Percentiles rank a stretch among this genome's conserved stretches.
These are phyloP conservation scores for Emericellopsis atlantica DNA, from an alignment of 2,329 filamentous ascomycete species.

Conservation along the genomic window DNA sequence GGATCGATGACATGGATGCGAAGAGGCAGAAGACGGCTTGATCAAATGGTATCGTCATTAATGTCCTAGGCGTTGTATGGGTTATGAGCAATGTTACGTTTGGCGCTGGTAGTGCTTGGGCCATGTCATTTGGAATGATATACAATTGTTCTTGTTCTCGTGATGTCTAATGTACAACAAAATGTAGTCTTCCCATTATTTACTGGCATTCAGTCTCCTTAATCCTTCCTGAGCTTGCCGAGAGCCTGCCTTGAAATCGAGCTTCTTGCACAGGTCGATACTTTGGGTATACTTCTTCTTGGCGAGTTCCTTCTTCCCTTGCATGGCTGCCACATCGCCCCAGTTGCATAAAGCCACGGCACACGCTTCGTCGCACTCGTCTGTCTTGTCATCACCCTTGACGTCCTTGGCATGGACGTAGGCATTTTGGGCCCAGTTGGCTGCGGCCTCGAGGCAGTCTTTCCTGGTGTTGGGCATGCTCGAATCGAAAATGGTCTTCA, in stretches of 20 bases:
- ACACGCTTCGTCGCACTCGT: slow-evolving; percentile 76
- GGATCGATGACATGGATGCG: slow-evolving; percentile 21
- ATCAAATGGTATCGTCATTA: neutral
- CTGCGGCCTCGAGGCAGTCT: slow-evolving; percentile 55
- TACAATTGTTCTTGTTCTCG: neutral
- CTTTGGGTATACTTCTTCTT: slow-evolving; percentile 57
- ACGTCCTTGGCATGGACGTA: slow-evolving; percentile 55
- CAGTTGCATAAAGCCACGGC: slow-evolving; percentile 78
- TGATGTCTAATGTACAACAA: neutral
- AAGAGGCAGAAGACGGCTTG: slow-evolving; percentile 38
- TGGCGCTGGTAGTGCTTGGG: too few species aligned
- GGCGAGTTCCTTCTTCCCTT: slow-evolving; percentile 53
- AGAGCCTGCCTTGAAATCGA: slow-evolving; percentile 39
- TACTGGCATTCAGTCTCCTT: slow-evolving; percentile 12
- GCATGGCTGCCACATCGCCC: slow-evolving; percentile 69
- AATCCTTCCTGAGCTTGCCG: slow-evolving; percentile 40
- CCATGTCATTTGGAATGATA: neutral
- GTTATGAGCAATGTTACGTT: too few species aligned
- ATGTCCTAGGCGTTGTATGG: too few species aligned
- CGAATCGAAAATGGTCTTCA: slow-evolving; percentile 13
- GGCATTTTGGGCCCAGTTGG: slow-evolving; percentile 70
- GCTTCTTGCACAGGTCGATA: slow-evolving; percentile 41
- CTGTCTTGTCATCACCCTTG: slow-evolving; percentile 50
- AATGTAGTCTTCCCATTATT: neutral
- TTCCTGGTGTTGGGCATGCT: slow-evolving; percentile 34